Conservation (phyloP, 2,329 filamentous ascomycete species). For the Pseudogymnoascus sp. region DNA sequence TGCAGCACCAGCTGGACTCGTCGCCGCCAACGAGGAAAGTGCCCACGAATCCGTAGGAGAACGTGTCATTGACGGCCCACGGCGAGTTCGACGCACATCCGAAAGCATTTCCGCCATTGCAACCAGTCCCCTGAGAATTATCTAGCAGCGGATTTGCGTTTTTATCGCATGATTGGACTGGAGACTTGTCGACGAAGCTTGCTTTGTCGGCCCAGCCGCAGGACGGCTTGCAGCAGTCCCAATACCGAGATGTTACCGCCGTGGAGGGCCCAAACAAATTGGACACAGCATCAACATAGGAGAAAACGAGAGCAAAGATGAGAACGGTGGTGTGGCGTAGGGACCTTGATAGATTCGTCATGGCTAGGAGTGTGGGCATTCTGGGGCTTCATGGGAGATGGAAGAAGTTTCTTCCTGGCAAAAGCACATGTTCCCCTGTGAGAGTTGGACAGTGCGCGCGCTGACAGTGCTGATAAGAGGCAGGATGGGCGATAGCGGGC, state of each 20-base stretch:
- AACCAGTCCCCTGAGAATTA: constrained; percentile 44
- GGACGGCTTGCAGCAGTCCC: constrained; percentile 67
- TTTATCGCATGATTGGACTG: constrained; percentile 50
- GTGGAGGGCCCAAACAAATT: neutral
- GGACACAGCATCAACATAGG: neutral
- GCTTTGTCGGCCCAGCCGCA: constrained; percentile 56
- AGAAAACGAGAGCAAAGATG: neutral
- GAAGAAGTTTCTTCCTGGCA: constrained; percentile 7
- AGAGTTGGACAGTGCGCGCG: constrained; percentile 5
- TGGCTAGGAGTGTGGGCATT: constrained; percentile 4
- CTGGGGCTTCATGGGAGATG: constrained; percentile 6
- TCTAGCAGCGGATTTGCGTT: constrained; percentile 47
- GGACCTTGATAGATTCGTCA: neutral
- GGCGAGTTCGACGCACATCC: constrained; percentile 47
- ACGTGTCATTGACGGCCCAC: constrained; percentile 42
- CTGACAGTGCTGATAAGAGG: neutral
- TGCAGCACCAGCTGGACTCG: constrained; percentile 43
- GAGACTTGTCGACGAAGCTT: constrained; percentile 34
- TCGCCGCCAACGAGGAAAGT: constrained; percentile 38
- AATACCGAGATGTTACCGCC: constrained; percentile 36
- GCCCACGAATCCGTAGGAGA: constrained; percentile 49
- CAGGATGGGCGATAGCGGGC: neutral
- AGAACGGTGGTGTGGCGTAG: neutral
- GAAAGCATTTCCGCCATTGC: constrained; percentile 45
- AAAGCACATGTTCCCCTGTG: constrained; percentile 7